Percentiles rank a stretch among this genome's conserved stretches.
Evolutionary conservation across 441 rosid species (phyloP).

Genomic region (Daphne laureola): DNA sequence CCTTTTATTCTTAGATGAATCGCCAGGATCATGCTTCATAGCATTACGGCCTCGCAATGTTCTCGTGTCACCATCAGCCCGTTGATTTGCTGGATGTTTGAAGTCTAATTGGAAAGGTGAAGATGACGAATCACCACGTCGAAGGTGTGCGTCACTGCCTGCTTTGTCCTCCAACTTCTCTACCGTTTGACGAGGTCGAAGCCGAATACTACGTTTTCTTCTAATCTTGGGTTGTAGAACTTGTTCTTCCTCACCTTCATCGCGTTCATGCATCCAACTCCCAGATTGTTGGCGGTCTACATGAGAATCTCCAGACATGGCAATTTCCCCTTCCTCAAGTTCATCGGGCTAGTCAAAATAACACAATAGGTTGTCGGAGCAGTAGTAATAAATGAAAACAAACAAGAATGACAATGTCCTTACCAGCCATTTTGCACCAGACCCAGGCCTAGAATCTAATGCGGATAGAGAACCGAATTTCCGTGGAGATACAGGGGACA

Average conservation of each 20-base stretch:
- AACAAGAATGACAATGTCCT: conserved; percentile 19
- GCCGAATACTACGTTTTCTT: conserved; percentile 88
- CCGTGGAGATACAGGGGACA: conserved; percentile 85
- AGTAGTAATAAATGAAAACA: conserved; percentile 8
- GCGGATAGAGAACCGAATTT: conserved; percentile 98
- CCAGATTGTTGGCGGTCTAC: conserved; percentile 87
- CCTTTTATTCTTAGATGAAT: conserved; percentile 53
- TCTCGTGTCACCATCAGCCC: conserved; percentile 46
- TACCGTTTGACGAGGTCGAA: conserved; percentile 75
- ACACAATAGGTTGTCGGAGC: conserved; percentile 14
- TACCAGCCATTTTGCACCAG: conserved; percentile 80
- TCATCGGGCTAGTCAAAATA: conserved; percentile 67
- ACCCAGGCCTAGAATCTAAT: conserved; percentile 87
- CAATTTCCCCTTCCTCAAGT: conserved; percentile 98
- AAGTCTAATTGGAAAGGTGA: conserved; percentile 47
- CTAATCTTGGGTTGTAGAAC: conserved; percentile 95
- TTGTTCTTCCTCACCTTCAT: conserved; percentile 97
- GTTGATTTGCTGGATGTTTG: conserved; percentile 58
- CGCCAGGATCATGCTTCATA: conserved; percentile 64
- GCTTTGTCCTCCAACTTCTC: conserved; percentile 62
- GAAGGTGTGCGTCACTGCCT: conserved; percentile 39
- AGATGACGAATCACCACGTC: conserved; percentile 46
- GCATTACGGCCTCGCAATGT: conserved; percentile 35
- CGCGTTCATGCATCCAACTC: conserved; percentile 94
- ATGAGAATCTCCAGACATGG: conserved; percentile 88